Evolutionary conservation across 2,329 filamentous ascomycete species (phyloP).

Genomic region (Ceratocystis lukuohia): DNA sequence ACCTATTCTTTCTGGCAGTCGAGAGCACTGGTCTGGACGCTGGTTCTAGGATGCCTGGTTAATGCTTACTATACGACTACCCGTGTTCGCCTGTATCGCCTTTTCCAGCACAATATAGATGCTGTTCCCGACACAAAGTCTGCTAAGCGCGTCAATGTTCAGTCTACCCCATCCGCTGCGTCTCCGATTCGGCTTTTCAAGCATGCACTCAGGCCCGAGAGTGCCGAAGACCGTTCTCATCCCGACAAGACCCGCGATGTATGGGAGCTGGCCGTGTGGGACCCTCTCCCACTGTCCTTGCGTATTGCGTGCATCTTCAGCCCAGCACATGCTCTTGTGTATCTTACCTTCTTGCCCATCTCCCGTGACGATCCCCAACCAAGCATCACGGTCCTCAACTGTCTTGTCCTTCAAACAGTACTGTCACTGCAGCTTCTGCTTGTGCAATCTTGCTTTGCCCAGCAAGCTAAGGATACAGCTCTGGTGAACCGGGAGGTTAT

Average conservation of each 20-base stretch:
- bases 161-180: constrained; percentile 63
- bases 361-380: constrained; percentile 61
- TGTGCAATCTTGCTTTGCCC: constrained; percentile 60
- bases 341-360: constrained; percentile 76
- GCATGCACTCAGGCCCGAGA: constrained; percentile 51
- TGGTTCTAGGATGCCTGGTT: constrained; percentile 51
- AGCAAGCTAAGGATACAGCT: constrained; percentile 71
- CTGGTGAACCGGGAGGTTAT: constrained; percentile 85
- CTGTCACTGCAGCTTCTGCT: constrained; percentile 65
- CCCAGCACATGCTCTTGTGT: constrained; percentile 81
- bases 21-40: constrained; percentile 50
- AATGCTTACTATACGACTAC: constrained; percentile 76
- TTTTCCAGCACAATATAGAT: constrained; percentile 82
- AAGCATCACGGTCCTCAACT: constrained; percentile 73
- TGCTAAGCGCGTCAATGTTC: constrained; percentile 74
- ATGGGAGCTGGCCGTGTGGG: constrained; percentile 91
- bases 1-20: constrained; percentile 1
- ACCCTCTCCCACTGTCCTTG: constrained; percentile 72
- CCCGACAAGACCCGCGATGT: constrained; percentile 74
- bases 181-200: constrained; percentile 68
- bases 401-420: constrained; percentile 60
- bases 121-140: constrained; percentile 64
- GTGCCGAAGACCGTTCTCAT: constrained; percentile 71
- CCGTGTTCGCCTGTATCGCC: constrained; percentile 71
- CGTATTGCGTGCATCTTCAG: constrained; percentile 83